These are phyloP conservation scores for Larix kaempferi DNA, from an alignment of 75 land plant species.

Conservation along the genomic window DNA sequence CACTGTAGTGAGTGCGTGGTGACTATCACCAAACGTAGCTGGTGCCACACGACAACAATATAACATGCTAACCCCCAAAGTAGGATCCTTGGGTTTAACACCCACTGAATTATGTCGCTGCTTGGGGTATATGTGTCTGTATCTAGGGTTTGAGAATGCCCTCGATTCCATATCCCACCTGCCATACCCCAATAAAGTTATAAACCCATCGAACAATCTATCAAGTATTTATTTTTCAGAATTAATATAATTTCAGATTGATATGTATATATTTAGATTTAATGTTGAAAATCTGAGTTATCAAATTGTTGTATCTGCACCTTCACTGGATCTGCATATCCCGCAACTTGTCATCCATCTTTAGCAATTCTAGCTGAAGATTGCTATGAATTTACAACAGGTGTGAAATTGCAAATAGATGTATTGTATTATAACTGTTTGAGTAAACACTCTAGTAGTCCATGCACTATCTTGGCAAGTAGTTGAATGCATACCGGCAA, in stretches of 20 bases:
- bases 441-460: background rate
- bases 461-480: background rate
- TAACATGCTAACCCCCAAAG: too few species aligned
- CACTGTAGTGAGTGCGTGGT: too few species aligned
- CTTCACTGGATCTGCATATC: background rate
- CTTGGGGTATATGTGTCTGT: too few species aligned
- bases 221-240: background rate
- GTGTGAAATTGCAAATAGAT: background rate
- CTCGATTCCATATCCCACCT: too few species aligned
- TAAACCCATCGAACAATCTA: too few species aligned
- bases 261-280: background rate
- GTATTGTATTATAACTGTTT: background rate
- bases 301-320: background rate
- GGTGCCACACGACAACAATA: too few species aligned
- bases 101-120: too few species aligned
- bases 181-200: too few species aligned
- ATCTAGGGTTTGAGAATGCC: too few species aligned
- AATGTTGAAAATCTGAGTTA: background rate
- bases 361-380: background rate
- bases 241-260: background rate
- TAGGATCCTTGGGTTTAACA: too few species aligned
- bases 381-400: background rate
- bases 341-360: background rate
- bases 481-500: background rate
- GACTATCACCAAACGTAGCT: too few species aligned